phyloP scores from a whole-genome alignment of 1,284 basidiomycete genomes.

The Ustilago hordei region DNA sequence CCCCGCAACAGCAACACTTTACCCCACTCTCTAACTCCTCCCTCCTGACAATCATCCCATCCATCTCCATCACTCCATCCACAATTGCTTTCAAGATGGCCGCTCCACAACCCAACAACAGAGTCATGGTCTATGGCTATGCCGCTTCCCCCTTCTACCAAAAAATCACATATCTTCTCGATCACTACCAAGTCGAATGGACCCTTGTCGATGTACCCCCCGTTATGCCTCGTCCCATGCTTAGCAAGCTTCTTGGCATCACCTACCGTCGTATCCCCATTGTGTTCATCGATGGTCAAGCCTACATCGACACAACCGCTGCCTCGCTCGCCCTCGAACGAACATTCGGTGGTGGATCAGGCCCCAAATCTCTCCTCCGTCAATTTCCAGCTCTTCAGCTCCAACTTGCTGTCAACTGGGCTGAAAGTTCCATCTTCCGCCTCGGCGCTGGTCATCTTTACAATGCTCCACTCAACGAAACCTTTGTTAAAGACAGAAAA shows the following conservation, averaged over 20 bases:
- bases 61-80: neutral
- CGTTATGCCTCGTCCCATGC: conserved; percentile 41
- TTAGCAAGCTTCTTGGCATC: conserved; percentile 41
- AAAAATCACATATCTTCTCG: conserved; percentile 37
- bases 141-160: conserved; percentile 47
- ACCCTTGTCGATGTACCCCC: conserved; percentile 39
- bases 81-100: conserved; percentile 14
- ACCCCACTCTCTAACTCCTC: neutral
- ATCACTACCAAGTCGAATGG: conserved; percentile 43
- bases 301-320: conserved; percentile 45
- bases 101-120: conserved; percentile 18
- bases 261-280: conserved; percentile 53
- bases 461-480: conserved; percentile 29
- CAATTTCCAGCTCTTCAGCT: conserved; percentile 29
- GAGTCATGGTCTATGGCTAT: conserved; percentile 51
- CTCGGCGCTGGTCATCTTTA: conserved; percentile 41
- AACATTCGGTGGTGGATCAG: conserved; percentile 21
- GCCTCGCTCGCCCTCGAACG: conserved; percentile 35
- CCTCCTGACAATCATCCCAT: neutral
- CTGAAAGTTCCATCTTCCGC: conserved; percentile 30
- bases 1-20: neutral
- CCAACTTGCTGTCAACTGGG: conserved; percentile 45
- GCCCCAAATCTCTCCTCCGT: conserved; percentile 18
- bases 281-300: conserved; percentile 43
- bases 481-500: conserved; percentile 35